Base-by-base conservation (phyloP, 2,329 filamentous ascomycete species). In the Colletotrichum somersetense region DNA sequence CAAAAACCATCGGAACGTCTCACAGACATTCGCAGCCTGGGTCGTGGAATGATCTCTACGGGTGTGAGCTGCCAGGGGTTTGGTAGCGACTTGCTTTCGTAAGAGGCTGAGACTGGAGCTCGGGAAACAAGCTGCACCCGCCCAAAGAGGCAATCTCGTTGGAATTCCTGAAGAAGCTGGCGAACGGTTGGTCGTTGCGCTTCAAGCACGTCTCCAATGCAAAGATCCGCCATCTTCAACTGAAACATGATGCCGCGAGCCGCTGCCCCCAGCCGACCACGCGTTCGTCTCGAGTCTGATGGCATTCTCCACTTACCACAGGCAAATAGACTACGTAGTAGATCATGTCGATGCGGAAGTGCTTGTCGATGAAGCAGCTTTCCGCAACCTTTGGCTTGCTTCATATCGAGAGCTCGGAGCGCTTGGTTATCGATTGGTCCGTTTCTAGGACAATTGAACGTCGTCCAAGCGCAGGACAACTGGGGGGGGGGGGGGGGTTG, bases 101-200 rank as follows among this genome's bases (percentile, higher is more conserved):
- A 50, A 2, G 35, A 68, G 52, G 48, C 55, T 42, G 8, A 53
- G 26, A 26, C 53, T 33, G 12, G 16, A 46, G 16, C 23, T 18
- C 40, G 38, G 58, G 14, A 35, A 23, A 26, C 23, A 33, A 57
- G 59, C 33, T 33, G 57, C 64, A 4, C 66, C 53, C 20, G 6
- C 66, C 53, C 20, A 58, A 68, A 53, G 30, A 58, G 69, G 69
- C 38, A 72, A 68, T 53, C 16, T 50, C 46, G 46, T 59, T 48
- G 48, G n/a, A 23, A 1, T 48, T 23, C 4, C 46, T 12, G 46
- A 44, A 69, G 59, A 72, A 55, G 7, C 38, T 50, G 46, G 69
- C 66, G 69, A 72, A 72, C 69, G 66, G 59, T 64, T 72, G 66
- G 69, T 72, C 68, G 53, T 61, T 69, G 69, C 69, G 66, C 66